These are phyloP conservation scores for Amborella trichopoda DNA, from an alignment of 164 flowering plant genomes.

Conservation along the genomic window DNA sequence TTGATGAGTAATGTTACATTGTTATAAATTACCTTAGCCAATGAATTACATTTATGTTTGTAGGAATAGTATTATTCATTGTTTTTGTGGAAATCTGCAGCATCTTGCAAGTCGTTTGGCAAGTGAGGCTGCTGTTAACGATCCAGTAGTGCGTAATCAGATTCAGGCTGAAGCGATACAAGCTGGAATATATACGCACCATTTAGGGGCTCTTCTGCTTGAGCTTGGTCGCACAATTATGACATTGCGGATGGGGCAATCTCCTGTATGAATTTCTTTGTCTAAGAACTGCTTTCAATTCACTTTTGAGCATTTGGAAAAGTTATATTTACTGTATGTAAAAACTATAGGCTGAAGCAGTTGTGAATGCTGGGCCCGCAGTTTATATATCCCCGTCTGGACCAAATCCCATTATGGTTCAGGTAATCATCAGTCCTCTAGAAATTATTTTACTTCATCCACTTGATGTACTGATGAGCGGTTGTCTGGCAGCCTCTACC, in stretches of 20 bases:
- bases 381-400: constrained; percentile 82
- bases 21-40: too few species aligned
- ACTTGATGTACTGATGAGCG: too few species aligned
- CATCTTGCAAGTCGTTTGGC: constrained; percentile 72
- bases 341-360: constrained; percentile 59
- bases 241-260: constrained; percentile 80
- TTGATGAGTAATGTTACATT: too few species aligned
- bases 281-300: background rate
- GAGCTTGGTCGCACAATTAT: constrained; percentile 91
- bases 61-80: background rate
- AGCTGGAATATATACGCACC: constrained; percentile 79
- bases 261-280: constrained; percentile 51
- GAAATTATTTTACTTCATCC: too few species aligned
- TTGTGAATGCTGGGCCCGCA: constrained; percentile 90
- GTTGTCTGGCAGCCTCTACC: constrained; percentile 98
- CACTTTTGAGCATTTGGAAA: background rate
- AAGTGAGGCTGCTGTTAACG: constrained; percentile 48
- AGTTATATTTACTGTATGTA: background rate
- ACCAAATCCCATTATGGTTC: constrained; percentile 97
- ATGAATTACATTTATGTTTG: too few species aligned
- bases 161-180: constrained; percentile 64
- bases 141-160: constrained; percentile 47
- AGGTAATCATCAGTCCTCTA: constrained; percentile 53
- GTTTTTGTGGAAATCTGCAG: constrained; percentile 41
- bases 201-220: constrained; percentile 81